Conservation (phyloP, 2,329 filamentous ascomycete genomes). For the Chaetomiaceae sp. region DNA sequence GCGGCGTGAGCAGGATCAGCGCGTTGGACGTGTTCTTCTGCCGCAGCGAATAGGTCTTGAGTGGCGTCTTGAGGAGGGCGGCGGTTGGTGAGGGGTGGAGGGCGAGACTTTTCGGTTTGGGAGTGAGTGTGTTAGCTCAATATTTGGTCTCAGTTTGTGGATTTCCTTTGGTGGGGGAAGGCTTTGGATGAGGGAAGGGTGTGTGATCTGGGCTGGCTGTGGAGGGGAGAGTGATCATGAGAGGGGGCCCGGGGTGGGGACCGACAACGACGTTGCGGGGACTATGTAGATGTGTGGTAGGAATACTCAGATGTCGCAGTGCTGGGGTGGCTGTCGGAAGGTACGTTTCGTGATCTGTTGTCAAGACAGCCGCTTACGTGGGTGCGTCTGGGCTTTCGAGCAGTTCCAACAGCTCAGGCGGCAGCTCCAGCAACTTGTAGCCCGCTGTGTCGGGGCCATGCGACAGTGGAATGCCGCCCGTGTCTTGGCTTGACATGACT, state of each 20-base stretch:
- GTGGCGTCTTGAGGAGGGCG: slow-evolving; percentile 46
- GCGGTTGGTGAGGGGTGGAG: slow-evolving; percentile 45
- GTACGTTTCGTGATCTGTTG: too few species aligned
- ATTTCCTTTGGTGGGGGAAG: not conserved
- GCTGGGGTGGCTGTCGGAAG: too few species aligned
- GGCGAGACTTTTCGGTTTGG: slow-evolving; percentile 34
- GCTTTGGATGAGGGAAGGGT: not conserved
- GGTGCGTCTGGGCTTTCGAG: slow-evolving; percentile 50
- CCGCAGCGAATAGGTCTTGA: slow-evolving; percentile 50
- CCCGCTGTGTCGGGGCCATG: slow-evolving; percentile 43
- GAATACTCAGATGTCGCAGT: too few species aligned
- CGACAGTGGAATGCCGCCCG: slow-evolving; percentile 43
- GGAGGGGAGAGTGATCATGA: not conserved
- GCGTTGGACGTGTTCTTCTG: slow-evolving; percentile 64
- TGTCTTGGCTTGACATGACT: slow-evolving; percentile 40
- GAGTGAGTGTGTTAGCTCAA: slow-evolving; percentile 5
- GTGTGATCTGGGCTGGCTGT: too few species aligned
- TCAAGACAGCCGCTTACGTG: slow-evolving; percentile 35
- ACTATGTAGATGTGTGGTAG: not conserved
- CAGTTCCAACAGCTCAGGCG: slow-evolving; percentile 49
- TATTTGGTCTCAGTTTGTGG: slow-evolving; percentile 8
- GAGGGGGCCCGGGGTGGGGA: not conserved
- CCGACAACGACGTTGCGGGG: not conserved
- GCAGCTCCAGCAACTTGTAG: slow-evolving; percentile 58
- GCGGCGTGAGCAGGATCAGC: slow-evolving; percentile 47